Evolutionary conservation across 148 eudicot genomes (phyloP).

Genomic region (Fagopyrum tataricum): DNA sequence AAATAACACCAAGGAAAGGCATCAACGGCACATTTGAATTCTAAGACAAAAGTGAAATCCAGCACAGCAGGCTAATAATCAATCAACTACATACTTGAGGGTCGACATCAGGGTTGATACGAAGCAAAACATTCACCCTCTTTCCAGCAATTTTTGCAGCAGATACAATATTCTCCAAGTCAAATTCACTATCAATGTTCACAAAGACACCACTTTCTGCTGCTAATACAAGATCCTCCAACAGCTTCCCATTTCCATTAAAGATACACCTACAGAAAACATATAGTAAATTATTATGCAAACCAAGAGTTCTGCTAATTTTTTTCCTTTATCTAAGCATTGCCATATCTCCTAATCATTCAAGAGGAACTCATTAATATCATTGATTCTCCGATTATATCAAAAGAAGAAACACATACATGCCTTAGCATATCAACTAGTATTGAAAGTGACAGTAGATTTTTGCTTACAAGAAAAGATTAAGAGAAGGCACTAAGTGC

Average conservation of each 20-base stretch:
- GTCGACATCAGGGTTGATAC: constrained; percentile 96
- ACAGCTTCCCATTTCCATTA: constrained; percentile 80
- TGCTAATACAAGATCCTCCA: constrained; percentile 82
- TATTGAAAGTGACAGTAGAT: neutral
- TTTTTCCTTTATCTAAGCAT: neutral
- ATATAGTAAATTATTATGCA: neutral
- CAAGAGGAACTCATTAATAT: too few species aligned
- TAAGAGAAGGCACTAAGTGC: neutral
- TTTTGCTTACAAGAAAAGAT: neutral
- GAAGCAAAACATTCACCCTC: constrained; percentile 79
- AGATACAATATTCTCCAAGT: constrained; percentile 76
- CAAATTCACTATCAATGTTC: constrained; percentile 88
- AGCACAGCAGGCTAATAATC: neutral
- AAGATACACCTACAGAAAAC: constrained; percentile 56
- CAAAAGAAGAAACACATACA: neutral
- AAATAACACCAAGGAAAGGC: neutral
- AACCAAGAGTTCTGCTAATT: neutral
- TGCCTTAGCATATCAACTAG: neutral
- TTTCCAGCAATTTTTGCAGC: constrained; percentile 86
- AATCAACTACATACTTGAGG: constrained; percentile 60
- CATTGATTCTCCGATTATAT: neutral
- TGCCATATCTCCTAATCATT: neutral
- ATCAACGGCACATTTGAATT: neutral
- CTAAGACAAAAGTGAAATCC: neutral
- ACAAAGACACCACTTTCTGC: constrained; percentile 80